A percentile compares a stretch with the other conserved stretches of the same genome.
Conservation (phyloP, 805 yeast genomes). For the Dipodascus albidus region DNA sequence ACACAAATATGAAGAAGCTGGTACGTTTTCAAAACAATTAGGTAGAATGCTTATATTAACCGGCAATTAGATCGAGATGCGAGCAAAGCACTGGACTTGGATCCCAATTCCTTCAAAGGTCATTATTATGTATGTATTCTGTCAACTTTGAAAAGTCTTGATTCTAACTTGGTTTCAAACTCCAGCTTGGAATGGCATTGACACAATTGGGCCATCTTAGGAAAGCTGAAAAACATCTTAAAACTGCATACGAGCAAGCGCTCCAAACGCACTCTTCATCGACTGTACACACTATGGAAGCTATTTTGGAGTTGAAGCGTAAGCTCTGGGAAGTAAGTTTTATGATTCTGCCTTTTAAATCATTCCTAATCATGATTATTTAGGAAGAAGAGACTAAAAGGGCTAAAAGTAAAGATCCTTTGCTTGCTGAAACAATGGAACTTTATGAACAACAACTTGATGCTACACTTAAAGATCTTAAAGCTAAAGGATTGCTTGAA, state of each 20-base stretch:
- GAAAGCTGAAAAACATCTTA: constrained; percentile 17
- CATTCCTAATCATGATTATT: no score
- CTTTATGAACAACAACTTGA: constrained; percentile 7
- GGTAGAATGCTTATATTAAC: not conserved
- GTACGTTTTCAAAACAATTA: constrained; percentile 2
- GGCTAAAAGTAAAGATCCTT: constrained; percentile 12
- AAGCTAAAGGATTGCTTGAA: not conserved
- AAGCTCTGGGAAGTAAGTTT: constrained; percentile 15
- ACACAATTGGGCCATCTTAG: constrained; percentile 18
- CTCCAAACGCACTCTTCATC: constrained; percentile 19
- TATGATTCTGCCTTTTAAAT: not conserved
- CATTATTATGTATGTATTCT: constrained; percentile 13
- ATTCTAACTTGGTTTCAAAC: not conserved
- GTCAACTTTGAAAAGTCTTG: not conserved
- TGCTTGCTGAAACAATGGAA: constrained; percentile 18
- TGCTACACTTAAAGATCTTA: not conserved
- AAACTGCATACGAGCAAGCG: constrained; percentile 21
- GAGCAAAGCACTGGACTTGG: constrained; percentile 19
- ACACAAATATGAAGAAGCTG: constrained; percentile 15
- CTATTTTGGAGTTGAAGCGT: constrained; percentile 17
- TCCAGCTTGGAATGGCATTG: constrained; percentile 19
- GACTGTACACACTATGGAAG: constrained; percentile 15
- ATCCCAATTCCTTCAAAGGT: constrained; percentile 16
- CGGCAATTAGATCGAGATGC: constrained; percentile 14
- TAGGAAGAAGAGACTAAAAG: constrained; percentile 15